Base-by-base conservation (phyloP, 2,329 filamentous ascomycete species). In the Neodidymelliopsis sp. region DNA sequence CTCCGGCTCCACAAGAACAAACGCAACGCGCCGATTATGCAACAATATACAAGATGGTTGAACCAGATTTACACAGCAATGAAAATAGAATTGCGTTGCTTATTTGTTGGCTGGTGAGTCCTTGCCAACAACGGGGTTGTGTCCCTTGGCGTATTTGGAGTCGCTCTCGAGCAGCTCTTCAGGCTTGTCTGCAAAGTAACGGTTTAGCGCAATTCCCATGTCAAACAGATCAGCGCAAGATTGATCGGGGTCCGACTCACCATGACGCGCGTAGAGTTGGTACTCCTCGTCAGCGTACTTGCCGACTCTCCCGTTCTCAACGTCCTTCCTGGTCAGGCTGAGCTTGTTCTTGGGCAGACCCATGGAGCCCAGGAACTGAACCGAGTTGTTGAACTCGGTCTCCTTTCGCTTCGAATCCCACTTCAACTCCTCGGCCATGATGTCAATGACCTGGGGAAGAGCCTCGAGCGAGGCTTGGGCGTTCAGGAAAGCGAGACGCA, bases 401-500 rank as follows among this genome's bases (percentile, higher is more conserved):
- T 92, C 87, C 75, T 90, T 88, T 56, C 92, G 79, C 60, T 80
- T 80, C 47, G 71, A 76, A 66, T 87, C 84, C 92, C 91, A 97
- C 49, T 85, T 81, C 51, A 96, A 78, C 77, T 97, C 91, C 62
- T 88, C 84, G 24, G 79, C 82, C 91, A 97, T 96, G 52, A 96
- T 82, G 70, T 97, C 91, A 65, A 97, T 94, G 49, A 97, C 84
- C 49, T 77, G 82, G 4, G 93, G 92, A 34, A 96, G 81, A 2
- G 91, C 87, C 75, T 96, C 91, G 8, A 96, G 83, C 1, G 91
- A 88, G 9, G 92, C 92, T 73, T 96, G 90, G 4, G 91, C 91
- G 69, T 96, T 96, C 60, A 97, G 76, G 77, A 97, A 97, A 7
- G 91, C 89, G 46, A 97, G 77, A 47, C 93, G 81, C 29, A 89